phyloP scores from a whole-genome alignment of 129 eudicot species.

The Tanacetum coccineum region DNA sequence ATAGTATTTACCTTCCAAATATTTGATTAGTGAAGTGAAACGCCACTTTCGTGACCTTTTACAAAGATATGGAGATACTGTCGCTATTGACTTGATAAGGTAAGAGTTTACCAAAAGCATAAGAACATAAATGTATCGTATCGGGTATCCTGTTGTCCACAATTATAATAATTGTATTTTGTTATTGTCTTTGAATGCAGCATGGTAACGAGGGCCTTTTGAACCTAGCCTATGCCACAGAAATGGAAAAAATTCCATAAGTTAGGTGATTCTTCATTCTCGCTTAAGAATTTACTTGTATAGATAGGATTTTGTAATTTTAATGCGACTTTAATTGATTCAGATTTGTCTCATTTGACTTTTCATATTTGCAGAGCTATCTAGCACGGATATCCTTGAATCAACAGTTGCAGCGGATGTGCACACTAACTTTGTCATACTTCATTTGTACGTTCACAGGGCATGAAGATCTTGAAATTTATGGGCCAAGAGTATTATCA shows the following conservation, averaged over 20 bases:
- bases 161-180: not conserved
- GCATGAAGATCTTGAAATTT: slow-evolving; percentile 85
- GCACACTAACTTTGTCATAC: slow-evolving; percentile 55
- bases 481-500: slow-evolving; percentile 26
- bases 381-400: slow-evolving; percentile 69
- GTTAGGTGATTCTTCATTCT: slow-evolving; percentile 57
- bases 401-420: slow-evolving; percentile 58
- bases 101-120: slow-evolving; percentile 21
- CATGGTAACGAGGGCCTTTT: slow-evolving; percentile 84
- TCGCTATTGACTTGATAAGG: slow-evolving; percentile 94
- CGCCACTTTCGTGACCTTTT: slow-evolving; percentile 91
- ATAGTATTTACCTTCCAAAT: not conserved
- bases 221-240: slow-evolving; percentile 68
- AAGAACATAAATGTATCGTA: not conserved
- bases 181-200: slow-evolving; percentile 38
- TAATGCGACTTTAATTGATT: slow-evolving; percentile 16
- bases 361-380: slow-evolving; percentile 89
- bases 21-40: slow-evolving; percentile 29
- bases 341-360: slow-evolving; percentile 92
- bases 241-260: slow-evolving; percentile 80
- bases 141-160: not conserved
- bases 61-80: slow-evolving; percentile 83
- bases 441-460: slow-evolving; percentile 42
- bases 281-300: not conserved
- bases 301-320: slow-evolving; percentile 2